These are phyloP conservation scores for Gracilaria gracilis DNA, from an alignment of 23 red algal genomes.

Conservation along the genomic window DNA sequence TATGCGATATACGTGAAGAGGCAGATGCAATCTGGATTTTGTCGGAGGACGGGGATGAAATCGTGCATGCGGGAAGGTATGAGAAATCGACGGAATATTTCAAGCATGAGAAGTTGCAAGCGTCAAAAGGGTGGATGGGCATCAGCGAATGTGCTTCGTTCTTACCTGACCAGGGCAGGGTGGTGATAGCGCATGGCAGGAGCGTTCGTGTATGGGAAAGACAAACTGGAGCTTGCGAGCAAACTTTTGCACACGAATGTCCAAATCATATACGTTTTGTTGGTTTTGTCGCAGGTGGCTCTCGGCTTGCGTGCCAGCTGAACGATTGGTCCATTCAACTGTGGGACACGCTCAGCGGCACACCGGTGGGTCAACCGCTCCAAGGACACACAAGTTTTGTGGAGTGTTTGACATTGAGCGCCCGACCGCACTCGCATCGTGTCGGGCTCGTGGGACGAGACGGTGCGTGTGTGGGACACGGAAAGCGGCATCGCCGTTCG, in stretches of 20 bases:
- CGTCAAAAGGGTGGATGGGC: no score
- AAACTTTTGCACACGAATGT: background rate
- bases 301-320: background rate
- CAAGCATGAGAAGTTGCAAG: no score
- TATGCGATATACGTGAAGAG: no score
- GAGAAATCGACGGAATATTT: no score
- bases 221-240: background rate
- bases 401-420: background rate
- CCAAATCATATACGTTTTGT: background rate
- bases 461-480: background rate
- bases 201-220: background rate
- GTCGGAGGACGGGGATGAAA: no score
- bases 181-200: background rate
- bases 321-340: background rate
- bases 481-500: background rate
- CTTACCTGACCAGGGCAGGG: no score
- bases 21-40: no score
- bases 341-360: background rate
- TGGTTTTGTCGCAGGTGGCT: background rate
- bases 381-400: conserved; percentile 4
- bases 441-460: background rate
- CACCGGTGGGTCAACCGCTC: background rate
- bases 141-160: no score
- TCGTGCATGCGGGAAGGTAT: no score
- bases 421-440: background rate